phyloP scores from a whole-genome alignment of 164 flowering plant genomes.

The Vitis rupestris region DNA sequence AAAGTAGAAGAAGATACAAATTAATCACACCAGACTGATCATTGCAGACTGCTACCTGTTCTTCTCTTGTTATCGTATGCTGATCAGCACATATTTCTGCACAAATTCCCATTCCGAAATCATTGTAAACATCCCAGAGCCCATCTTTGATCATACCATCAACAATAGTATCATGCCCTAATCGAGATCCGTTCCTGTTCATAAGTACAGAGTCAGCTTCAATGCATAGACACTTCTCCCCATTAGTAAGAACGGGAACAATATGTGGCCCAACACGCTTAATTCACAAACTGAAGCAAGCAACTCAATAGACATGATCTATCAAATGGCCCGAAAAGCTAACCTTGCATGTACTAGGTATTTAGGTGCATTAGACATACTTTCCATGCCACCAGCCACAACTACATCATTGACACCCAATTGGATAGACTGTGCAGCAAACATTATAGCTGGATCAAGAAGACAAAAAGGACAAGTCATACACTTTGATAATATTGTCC shows the following conservation, averaged over 20 bases:
- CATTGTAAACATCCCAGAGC: slow-evolving; percentile 76
- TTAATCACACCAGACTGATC: neutral
- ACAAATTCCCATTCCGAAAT: slow-evolving; percentile 72
- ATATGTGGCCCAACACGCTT: neutral
- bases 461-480: neutral
- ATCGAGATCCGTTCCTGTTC: slow-evolving; percentile 67
- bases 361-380: slow-evolving; percentile 88
- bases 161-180: slow-evolving; percentile 70
- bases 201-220: neutral
- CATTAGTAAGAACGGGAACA: neutral
- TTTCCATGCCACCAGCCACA: slow-evolving; percentile 91
- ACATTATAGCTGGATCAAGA: slow-evolving; percentile 56
- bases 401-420: slow-evolving; percentile 71
- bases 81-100: slow-evolving; percentile 66
- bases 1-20: too few species aligned
- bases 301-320: too few species aligned
- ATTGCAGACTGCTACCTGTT: slow-evolving; percentile 46
- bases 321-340: neutral
- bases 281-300: too few species aligned
- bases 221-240: neutral
- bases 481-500: neutral
- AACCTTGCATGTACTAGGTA: slow-evolving; percentile 66
- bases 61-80: slow-evolving; percentile 58
- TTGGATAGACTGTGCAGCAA: slow-evolving; percentile 74
- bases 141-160: slow-evolving; percentile 88